Conservation (phyloP, 2,329 filamentous ascomycete genomes). For the Pleurostoma richardsiae region DNA sequence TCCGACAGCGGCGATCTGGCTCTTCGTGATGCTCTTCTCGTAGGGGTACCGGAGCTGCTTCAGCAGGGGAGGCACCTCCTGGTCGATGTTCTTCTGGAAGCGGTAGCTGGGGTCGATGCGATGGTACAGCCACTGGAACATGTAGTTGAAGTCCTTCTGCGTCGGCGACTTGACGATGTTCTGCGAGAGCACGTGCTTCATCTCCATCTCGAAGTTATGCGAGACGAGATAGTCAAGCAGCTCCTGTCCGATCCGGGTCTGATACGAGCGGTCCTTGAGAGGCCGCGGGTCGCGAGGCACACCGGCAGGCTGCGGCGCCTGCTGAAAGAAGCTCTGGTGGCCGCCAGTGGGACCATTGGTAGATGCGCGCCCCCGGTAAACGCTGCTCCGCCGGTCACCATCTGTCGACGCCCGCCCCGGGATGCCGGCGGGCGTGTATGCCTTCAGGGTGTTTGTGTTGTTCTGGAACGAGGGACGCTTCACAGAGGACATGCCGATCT, state of each 20-base stretch:
- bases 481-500: constrained; percentile 76
- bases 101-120: constrained; percentile 91
- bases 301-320: constrained; percentile 74
- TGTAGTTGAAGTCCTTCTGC: constrained; percentile 95
- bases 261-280: constrained; percentile 74
- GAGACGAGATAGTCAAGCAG: constrained; percentile 86
- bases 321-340: constrained; percentile 93
- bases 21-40: constrained; percentile 93
- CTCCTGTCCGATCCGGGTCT: constrained; percentile 80
- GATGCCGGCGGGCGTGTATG: constrained; percentile 55
- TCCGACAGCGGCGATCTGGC: constrained; percentile 88
- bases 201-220: constrained; percentile 96
- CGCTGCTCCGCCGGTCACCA: constrained; percentile 71
- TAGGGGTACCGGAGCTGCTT: constrained; percentile 95
- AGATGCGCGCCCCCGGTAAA: constrained; percentile 68
- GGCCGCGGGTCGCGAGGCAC: constrained; percentile 84
- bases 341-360: constrained; percentile 56
- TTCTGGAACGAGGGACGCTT: constrained; percentile 73
- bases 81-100: constrained; percentile 91
- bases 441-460: constrained; percentile 59
- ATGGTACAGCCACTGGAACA: constrained; percentile 98
- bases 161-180: constrained; percentile 92
- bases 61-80: constrained; percentile 86
- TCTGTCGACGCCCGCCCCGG: constrained; percentile 42
- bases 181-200: constrained; percentile 87